Conservation (phyloP, 306 rosid species). For the Vigna hirtella region DNA sequence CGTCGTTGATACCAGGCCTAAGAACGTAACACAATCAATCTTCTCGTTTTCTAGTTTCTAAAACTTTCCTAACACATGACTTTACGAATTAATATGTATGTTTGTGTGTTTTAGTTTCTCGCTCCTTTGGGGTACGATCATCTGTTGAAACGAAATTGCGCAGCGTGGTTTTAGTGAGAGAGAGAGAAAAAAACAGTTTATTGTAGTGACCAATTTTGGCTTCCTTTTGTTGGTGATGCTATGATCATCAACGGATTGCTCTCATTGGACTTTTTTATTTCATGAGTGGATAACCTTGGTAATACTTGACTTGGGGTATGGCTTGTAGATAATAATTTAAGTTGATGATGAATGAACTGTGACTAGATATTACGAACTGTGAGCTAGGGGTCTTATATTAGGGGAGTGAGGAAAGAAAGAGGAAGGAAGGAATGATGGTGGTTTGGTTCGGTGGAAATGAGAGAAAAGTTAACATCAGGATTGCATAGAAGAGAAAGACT, state of each 20-base stretch:
- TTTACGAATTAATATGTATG: neutral
- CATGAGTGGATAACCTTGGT: conserved; percentile 5
- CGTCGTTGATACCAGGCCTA: conserved; percentile 68
- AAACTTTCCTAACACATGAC: neutral
- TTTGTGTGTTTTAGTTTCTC: neutral
- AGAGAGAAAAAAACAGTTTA: no score
- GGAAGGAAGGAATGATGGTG: no score
- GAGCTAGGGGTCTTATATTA: neutral
- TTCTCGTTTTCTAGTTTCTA: conserved; percentile 1
- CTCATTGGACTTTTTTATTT: neutral
- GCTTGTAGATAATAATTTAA: neutral
- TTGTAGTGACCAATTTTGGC: neutral
- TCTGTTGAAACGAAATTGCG: neutral
- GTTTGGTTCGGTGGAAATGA: no score
- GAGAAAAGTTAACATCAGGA: no score
- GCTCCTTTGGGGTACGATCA: neutral
- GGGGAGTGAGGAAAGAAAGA: neutral
- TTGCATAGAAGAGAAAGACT: no score
- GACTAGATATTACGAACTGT: conserved; percentile 12
- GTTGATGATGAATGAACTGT: conserved; percentile 16
- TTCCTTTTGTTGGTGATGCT: conserved; percentile 10
- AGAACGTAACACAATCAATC: conserved; percentile 62
- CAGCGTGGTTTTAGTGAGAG: no score
- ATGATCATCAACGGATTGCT: neutral
- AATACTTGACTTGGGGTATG: conserved; percentile 25